phyloP scores from a whole-genome alignment of 495 filamentous ascomycete species.

The Talaromyces ruber region DNA sequence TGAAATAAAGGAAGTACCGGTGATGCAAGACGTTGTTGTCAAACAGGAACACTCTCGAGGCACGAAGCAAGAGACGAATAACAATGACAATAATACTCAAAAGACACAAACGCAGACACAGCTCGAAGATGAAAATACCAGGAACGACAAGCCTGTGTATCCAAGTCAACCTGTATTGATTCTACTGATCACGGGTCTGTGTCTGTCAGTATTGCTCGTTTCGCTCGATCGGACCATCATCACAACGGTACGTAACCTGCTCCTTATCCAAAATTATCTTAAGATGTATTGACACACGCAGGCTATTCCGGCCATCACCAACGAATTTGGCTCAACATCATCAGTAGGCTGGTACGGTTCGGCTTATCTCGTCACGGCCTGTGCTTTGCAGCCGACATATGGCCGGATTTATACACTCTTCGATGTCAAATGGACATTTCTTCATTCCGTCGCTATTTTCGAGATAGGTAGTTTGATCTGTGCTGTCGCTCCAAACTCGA shows the following conservation, averaged over 20 bases:
- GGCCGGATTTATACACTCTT: constrained; percentile 25
- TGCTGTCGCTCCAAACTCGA: constrained; percentile 53
- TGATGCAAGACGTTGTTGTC: not conserved
- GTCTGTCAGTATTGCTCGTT: constrained; percentile 42
- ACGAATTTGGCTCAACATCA: constrained; percentile 34
- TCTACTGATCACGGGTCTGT: constrained; percentile 30
- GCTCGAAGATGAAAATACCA: not conserved
- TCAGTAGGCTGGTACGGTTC: constrained; percentile 44
- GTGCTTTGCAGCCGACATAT: constrained; percentile 22
- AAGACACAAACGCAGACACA: not conserved
- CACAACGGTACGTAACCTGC: constrained; percentile 13
- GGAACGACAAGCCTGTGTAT: not conserved
- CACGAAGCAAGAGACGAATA: not conserved
- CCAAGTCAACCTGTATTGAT: not conserved
- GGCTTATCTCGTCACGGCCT: constrained; percentile 43
- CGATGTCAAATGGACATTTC: constrained; percentile 12
- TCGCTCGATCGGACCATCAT: constrained; percentile 43
- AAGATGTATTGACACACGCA: constrained; percentile 8
- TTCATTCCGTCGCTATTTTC: constrained; percentile 38
- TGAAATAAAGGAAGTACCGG: not conserved
- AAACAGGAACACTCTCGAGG: not conserved
- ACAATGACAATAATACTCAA: not conserved
- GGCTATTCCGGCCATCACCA: constrained; percentile 35
- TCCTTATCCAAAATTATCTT: constrained; percentile 28
- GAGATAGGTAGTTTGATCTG: constrained; percentile 62